Conservation (phyloP, 805 yeast species). For the Candida taoyuanica region DNA sequence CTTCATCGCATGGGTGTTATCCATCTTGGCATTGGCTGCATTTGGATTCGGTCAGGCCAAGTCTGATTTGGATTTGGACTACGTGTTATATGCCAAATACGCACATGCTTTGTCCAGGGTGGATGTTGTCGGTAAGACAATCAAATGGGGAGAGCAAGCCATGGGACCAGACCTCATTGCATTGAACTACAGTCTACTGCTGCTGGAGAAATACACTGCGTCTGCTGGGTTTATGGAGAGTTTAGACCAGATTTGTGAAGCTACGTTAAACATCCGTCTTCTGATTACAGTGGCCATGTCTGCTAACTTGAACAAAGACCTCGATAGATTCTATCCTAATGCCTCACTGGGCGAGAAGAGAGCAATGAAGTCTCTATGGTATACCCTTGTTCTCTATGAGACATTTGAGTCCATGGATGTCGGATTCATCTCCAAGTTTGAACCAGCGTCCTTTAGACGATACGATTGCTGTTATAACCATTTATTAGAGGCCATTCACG, state of each 20-base stretch:
- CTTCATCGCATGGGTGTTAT: slow-evolving; percentile 9
- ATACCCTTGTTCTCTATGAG: slow-evolving; percentile 13
- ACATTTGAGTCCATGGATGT: slow-evolving; percentile 16
- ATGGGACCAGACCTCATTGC: slow-evolving; percentile 8
- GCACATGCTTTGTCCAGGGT: slow-evolving; percentile 12
- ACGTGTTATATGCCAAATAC: slow-evolving; percentile 12
- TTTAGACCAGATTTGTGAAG: slow-evolving; percentile 15
- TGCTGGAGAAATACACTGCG: slow-evolving; percentile 16
- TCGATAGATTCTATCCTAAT: slow-evolving; percentile 12
- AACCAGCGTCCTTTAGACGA: slow-evolving; percentile 14
- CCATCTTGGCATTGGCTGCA: slow-evolving; percentile 7
- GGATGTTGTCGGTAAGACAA: slow-evolving; percentile 8
- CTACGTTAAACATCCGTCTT: slow-evolving; percentile 8
- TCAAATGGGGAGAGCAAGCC: slow-evolving; percentile 10
- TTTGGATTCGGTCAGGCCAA: slow-evolving; percentile 12
- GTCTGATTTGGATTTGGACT: background rate
- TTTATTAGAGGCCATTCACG: slow-evolving; percentile 13
- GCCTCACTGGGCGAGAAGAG: slow-evolving; percentile 8
- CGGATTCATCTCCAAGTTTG: slow-evolving; percentile 18
- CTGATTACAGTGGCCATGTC: slow-evolving; percentile 13
- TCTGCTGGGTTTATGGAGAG: slow-evolving; percentile 13
- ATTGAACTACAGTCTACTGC: slow-evolving; percentile 3
- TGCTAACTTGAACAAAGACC: slow-evolving; percentile 10
- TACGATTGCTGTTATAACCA: slow-evolving; percentile 15
- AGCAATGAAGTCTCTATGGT: slow-evolving; percentile 17